phyloP scores from a whole-genome alignment of 768 basidiomycete genomes.

The Tulasnella sp. region DNA sequence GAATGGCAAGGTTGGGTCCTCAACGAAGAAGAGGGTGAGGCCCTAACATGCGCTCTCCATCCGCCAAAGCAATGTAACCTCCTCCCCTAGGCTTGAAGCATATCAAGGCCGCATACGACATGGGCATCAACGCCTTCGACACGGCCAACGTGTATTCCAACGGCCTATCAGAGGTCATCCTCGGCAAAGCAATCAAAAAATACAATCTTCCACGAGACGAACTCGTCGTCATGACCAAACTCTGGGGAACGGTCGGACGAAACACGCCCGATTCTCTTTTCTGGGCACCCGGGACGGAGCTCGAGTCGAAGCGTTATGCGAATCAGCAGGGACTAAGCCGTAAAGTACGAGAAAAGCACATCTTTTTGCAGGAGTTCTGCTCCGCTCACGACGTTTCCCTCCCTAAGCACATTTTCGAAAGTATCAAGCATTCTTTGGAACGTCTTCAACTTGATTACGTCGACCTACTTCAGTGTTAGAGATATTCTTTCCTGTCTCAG shows the following conservation, averaged over 20 bases:
- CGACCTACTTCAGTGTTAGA: constrained; percentile 63
- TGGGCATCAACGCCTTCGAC: constrained; percentile 35
- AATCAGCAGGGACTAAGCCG: constrained; percentile 53
- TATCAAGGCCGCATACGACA: constrained; percentile 41
- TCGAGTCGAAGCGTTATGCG: constrained; percentile 48
- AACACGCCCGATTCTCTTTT: not conserved
- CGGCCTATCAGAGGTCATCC: constrained; percentile 59
- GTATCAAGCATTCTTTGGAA: constrained; percentile 48
- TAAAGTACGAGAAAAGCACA: constrained; percentile 41
- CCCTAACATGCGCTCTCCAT: constrained; percentile 38
- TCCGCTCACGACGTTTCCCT: no score
- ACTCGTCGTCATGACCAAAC: constrained; percentile 51
- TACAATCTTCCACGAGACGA: constrained; percentile 53
- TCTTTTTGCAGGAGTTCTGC: not conserved
- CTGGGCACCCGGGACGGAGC: not conserved
- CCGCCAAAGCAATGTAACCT: not conserved
- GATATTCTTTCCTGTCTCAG: constrained; percentile 26
- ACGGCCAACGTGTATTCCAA: constrained; percentile 53
- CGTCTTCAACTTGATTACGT: constrained; percentile 72
- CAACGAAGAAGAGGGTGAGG: constrained; percentile 49
- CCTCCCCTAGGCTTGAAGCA: constrained; percentile 40
- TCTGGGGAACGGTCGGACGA: not conserved
- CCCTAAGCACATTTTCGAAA: constrained; percentile 62
- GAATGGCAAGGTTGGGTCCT: constrained; percentile 57
- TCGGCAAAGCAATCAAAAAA: constrained; percentile 70